phyloP scores from a whole-genome alignment of 1,284 basidiomycete species.

The Sporisorium graminicola region DNA sequence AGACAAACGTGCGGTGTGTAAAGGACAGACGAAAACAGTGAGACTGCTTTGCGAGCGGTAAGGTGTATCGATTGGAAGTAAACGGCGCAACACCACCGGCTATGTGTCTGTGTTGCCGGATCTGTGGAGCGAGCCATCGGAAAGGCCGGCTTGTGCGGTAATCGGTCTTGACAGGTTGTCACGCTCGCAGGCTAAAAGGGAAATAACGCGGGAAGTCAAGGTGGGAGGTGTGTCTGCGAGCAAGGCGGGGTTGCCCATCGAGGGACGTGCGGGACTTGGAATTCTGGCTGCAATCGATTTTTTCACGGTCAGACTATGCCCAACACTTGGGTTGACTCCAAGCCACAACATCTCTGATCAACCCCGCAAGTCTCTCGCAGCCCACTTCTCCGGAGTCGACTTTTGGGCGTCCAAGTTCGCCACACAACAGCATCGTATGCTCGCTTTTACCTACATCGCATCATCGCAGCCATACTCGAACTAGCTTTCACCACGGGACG shows the following conservation, averaged over 20 bases:
- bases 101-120: not conserved
- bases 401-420: not conserved
- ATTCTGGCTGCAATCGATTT: not conserved
- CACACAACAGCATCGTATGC: not conserved
- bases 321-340: not conserved
- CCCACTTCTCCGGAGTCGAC: not conserved
- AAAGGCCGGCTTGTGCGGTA: not conserved
- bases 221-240: too few species aligned
- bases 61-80: too few species aligned
- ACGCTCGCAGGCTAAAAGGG: not conserved
- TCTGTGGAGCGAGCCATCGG: not conserved
- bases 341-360: not conserved
- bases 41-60: not conserved
- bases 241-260: not conserved
- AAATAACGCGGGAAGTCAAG: not conserved
- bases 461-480: conserved; percentile 37
- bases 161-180: not conserved
- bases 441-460: conserved; percentile 4
- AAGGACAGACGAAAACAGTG: not conserved
- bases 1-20: not conserved
- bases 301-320: not conserved
- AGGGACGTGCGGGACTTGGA: not conserved
- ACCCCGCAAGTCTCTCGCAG: not conserved
- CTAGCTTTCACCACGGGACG: conserved; percentile 27
- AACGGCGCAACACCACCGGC: not conserved